Percentiles rank a stretch among this genome's conserved stretches.
phyloP scores from a whole-genome alignment of 371 early-diverging fungal species.

The Mucor racemosus region DNA sequence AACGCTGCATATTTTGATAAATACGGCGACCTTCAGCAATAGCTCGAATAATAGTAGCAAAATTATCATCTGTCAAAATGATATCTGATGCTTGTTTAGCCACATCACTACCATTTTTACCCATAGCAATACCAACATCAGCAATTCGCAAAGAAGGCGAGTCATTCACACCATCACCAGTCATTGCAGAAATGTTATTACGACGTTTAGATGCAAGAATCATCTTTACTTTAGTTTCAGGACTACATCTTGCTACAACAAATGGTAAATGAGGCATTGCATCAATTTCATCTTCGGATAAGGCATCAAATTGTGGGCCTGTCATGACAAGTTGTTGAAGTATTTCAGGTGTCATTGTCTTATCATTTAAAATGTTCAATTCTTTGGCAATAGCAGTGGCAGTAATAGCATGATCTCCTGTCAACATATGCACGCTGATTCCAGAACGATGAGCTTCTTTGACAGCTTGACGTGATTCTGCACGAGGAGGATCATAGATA shows the following conservation, averaged over 20 bases:
- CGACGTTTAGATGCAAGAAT: slow-evolving; percentile 88
- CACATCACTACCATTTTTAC: slow-evolving; percentile 87
- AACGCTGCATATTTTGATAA: slow-evolving; percentile 93
- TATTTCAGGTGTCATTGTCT: slow-evolving; percentile 40
- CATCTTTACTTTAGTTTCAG: slow-evolving; percentile 97
- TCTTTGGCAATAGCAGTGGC: slow-evolving; percentile 91
- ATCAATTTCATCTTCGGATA: slow-evolving; percentile 53
- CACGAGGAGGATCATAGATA: slow-evolving; percentile 89
- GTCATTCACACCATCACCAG: slow-evolving; percentile 95
- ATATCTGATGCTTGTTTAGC: slow-evolving; percentile 93
- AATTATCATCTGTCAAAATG: slow-evolving; percentile 86
- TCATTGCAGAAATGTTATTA: slow-evolving; percentile 73
- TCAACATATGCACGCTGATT: slow-evolving; percentile 92
- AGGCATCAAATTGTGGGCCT: slow-evolving; percentile 73
- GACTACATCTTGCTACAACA: slow-evolving; percentile 94
- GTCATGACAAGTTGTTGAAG: slow-evolving; percentile 75
- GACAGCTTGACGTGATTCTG: slow-evolving; percentile 76
- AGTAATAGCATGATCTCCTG: slow-evolving; percentile 91
- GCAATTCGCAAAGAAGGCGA: slow-evolving; percentile 90
- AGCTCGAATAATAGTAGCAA: slow-evolving; percentile 84
- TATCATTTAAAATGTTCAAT: slow-evolving; percentile 78
- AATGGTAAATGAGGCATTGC: slow-evolving; percentile 64
- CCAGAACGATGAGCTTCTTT: slow-evolving; percentile 88
- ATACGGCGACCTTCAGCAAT: slow-evolving; percentile 86
- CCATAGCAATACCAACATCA: slow-evolving; percentile 93